Evolutionary conservation across 1,284 basidiomycete genomes (phyloP).

Genomic region (Schizopora paradoxa): DNA sequence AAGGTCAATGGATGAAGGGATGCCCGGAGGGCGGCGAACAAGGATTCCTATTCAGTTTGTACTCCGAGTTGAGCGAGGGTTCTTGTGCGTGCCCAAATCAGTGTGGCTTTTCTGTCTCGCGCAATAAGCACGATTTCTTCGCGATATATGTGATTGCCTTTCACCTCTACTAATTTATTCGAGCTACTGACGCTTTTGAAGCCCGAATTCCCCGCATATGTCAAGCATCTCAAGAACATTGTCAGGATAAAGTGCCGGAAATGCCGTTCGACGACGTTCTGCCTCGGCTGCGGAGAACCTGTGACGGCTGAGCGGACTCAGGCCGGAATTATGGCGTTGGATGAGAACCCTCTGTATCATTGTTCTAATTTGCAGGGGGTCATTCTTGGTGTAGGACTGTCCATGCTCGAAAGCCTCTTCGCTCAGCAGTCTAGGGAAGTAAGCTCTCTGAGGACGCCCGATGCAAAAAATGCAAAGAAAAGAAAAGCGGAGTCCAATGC

Average conservation of each 20-base stretch:
- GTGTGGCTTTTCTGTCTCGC: conserved; percentile 55
- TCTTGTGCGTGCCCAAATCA: conserved; percentile 64
- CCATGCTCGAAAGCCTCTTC: conserved; percentile 70
- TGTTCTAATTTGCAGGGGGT: conserved; percentile 84
- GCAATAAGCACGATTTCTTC: conserved; percentile 76
- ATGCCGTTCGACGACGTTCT: conserved; percentile 66
- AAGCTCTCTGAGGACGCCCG: conserved; percentile 16
- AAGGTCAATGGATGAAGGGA: conserved; percentile 95
- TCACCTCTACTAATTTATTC: background rate
- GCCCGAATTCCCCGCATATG: conserved; percentile 70
- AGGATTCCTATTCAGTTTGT: conserved; percentile 79
- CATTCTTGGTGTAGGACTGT: conserved; percentile 79
- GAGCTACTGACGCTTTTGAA: conserved; percentile 30
- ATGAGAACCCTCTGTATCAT: conserved; percentile 68
- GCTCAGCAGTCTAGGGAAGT: conserved; percentile 46
- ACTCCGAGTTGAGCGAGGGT: conserved; percentile 63
- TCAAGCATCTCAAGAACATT: conserved; percentile 52
- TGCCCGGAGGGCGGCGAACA: conserved; percentile 91
- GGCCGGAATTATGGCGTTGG: conserved; percentile 34
- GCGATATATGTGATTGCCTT: conserved; percentile 62
- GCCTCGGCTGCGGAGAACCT: conserved; percentile 81
- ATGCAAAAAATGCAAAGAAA: conserved; percentile 27
- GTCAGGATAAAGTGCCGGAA: conserved; percentile 56
- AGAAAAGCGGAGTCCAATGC: conserved; percentile 26
- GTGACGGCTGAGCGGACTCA: conserved; percentile 40